Base-by-base conservation (phyloP, 2,329 filamentous ascomycete genomes). In the Paraconiothyrium brasiliense region DNA sequence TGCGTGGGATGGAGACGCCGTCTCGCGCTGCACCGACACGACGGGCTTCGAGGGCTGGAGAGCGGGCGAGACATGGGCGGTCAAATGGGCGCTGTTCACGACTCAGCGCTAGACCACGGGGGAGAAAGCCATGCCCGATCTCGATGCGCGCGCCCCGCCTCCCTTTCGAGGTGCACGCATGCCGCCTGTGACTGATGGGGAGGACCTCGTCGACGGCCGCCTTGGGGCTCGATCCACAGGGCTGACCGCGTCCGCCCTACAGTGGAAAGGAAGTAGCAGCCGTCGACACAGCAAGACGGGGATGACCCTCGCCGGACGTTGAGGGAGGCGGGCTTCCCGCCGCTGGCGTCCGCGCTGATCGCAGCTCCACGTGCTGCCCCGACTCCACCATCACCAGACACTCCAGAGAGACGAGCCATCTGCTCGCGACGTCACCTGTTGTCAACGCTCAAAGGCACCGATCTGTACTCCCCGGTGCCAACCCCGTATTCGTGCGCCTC, bases 361-460 rank as follows among this genome's bases (percentile, higher is more conserved):
- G 13, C 49, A 16, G 20, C 64, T 56, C 68, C 68, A 69, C 66
- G 68, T 70, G 68, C 65, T 39, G 56, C 51, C 39, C 57, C 46
- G 30, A 56, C 56, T 57, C 37, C 61, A 59, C 59, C 50, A 49
- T 56, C 48, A 61, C 44, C 59, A 55, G 50, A 52, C 48, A 6
- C 27, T 1, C 20, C 20, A 20, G 20, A 20, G 20, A 20, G 20
- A 20, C 20, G 20, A 20, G 20, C 20, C 20, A 20, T 20, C 20
- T 20, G 20, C 20, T 20, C 20, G 1, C 20, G 20, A 20, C 20
- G 20, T 20, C 20, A 20, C 20, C 20, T 20, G 20, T 20, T 20
- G 37, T 16, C 37, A 41, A 13, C 10, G 39, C n/a, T n/a, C 16
- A 3, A 35, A 52, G 34, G 35, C 27, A 46, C 10, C 50, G 10